Evolutionary conservation across 1,284 basidiomycete genomes (phyloP).

Genomic region (Ganoderma boninense): DNA sequence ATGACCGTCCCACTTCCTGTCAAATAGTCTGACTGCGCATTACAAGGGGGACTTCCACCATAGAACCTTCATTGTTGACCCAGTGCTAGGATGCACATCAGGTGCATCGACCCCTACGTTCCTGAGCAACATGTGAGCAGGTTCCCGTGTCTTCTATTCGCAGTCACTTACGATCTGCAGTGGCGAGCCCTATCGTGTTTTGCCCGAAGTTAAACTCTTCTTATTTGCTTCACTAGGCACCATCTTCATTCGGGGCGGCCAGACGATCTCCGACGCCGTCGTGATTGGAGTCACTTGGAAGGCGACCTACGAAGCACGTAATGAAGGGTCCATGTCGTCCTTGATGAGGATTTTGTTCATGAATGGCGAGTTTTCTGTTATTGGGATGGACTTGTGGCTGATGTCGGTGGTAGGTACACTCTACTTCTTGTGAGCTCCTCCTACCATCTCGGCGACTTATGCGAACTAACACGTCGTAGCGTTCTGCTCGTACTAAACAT

Average conservation of each 20-base stretch:
- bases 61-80: not conserved
- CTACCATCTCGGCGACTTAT: not conserved
- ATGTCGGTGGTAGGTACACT: not conserved
- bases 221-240: not conserved
- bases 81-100: not conserved
- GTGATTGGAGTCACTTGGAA: not conserved
- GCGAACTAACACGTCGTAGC: not conserved
- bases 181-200: not conserved
- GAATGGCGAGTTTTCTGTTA: not conserved
- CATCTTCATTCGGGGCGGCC: not conserved
- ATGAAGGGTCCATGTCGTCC: not conserved
- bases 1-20: no score
- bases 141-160: not conserved
- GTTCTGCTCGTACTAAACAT: not conserved
- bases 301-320: not conserved
- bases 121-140: not conserved
- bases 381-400: not conserved
- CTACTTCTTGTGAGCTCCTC: not conserved
- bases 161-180: not conserved
- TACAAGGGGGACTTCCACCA: constrained; percentile 1
- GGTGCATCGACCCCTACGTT: not conserved
- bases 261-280: not conserved
- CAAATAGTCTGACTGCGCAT: no score
- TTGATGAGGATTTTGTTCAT: not conserved
- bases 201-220: not conserved